Evolutionary conservation across 495 filamentous ascomycete species (phyloP), one percentile per base, ranked within the genome.

Genomic region (Penicillium psychrofluorescens): DNA sequence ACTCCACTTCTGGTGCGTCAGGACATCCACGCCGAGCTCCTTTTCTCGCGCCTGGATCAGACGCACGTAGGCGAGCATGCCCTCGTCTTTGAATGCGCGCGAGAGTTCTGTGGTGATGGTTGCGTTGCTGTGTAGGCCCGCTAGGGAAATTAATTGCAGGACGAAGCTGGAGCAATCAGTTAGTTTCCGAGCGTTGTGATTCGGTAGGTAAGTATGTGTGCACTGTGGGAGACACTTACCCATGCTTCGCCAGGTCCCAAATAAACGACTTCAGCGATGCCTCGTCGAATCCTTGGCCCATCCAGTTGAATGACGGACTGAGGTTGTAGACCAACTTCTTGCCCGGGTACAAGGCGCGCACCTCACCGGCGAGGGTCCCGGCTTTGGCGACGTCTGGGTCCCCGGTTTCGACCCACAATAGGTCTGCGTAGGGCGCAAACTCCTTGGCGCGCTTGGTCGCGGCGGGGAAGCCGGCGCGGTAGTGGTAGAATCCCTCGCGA

Each of bases 1-100:
- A 54, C 89, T 95, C 91, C 92, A 98, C 56, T 94, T 95, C 74
- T 98, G 92, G 63, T 98, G 92, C 29, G 91, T 98, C 45, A 98
- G 72, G 11, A 98, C 92, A 58, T 98, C 92, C 14, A 89, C 88
- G 11, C 88, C 90, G 7, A 92, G 62, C 45, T 95, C 91, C 70
- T 95, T 95, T 73, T 98, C 92, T 39, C 83, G 76, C 32, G 76
- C 66, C 59, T 98, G 92, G 32, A 98, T 79, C 6, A 95, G 65
- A 29, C 94, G 83, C 6, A 98, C 92, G 61, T 98, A 98, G 6
- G 92, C 92, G 39, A 86, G 70, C 92, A 98, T 98, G 13, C 92
- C 92, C 47, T 95, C 84, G 16, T 77, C 74, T 73, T 88, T 95
- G 73, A 92, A 98, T 11, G 68, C 76, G 43, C 72, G 76, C 6